phyloP scores from a whole-genome alignment of 768 basidiomycete genomes.

The Pulveroboletus frians region DNA sequence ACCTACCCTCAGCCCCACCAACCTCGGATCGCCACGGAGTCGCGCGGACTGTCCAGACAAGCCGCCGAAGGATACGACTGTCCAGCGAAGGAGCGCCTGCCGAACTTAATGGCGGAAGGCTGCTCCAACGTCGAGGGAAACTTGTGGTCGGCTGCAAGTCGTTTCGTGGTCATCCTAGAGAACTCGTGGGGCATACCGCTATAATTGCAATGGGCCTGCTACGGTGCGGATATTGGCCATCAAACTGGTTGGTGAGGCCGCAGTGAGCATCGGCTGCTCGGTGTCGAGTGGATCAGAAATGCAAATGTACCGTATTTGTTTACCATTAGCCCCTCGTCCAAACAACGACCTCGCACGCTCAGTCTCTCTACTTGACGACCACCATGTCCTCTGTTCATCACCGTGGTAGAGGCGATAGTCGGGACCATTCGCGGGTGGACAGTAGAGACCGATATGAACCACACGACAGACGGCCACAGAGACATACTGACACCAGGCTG shows the following conservation, averaged over 20 bases:
- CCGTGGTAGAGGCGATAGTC: conserved; percentile 22
- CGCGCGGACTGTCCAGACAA: not conserved
- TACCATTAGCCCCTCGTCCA: conserved; percentile 25
- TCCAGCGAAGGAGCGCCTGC: conserved; percentile 1
- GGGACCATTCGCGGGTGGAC: conserved; percentile 13
- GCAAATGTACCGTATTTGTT: conserved; percentile 18
- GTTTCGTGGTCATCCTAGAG: conserved; percentile 9
- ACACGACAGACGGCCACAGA: conserved; percentile 16
- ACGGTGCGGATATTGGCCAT: conserved; percentile 28
- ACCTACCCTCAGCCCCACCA: not conserved
- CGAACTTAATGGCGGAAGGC: conserved; percentile 4
- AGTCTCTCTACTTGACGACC: no score
- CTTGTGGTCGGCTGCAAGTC: conserved; percentile 23
- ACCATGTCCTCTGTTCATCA: conserved; percentile 20
- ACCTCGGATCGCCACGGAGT: conserved; percentile 6
- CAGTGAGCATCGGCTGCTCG: conserved; percentile 20
- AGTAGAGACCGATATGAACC: conserved; percentile 14
- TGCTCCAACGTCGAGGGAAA: conserved; percentile 17
- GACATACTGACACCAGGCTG: conserved; percentile 11
- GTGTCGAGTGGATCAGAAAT: conserved; percentile 14
- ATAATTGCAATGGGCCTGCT: conserved; percentile 13
- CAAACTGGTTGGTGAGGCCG: conserved; percentile 9
- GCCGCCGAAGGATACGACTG: not conserved
- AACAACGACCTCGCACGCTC: no score
- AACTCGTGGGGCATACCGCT: conserved; percentile 15